These are phyloP conservation scores for Vararia minispora DNA, from an alignment of 768 basidiomycete species.

Conservation along the genomic window DNA sequence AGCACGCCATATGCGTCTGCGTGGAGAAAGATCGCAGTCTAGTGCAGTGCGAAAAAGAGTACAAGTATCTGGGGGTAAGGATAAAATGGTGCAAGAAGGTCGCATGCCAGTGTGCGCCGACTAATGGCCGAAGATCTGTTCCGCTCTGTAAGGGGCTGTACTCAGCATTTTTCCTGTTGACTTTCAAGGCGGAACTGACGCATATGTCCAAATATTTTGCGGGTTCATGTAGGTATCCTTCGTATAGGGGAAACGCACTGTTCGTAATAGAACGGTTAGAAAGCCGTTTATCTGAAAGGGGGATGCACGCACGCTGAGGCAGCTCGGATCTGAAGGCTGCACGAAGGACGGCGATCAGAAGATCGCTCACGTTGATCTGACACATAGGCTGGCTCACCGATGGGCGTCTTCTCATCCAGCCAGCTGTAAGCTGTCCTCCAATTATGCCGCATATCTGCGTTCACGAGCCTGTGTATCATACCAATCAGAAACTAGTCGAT, in stretches of 20 bases:
- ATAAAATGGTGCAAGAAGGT: too few relatives aligned
- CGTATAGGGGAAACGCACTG: conserved; percentile 10
- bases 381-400: conserved; percentile 16
- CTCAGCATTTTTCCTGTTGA: too few relatives aligned
- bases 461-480: conserved; percentile 18
- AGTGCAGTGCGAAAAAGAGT: too few relatives aligned
- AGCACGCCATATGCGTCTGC: too few relatives aligned
- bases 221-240: conserved; percentile 10
- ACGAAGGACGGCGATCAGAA: conserved; percentile 1
- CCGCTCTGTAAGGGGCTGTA: too few relatives aligned
- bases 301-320: conserved; percentile 16
- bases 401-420: conserved; percentile 20
- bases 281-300: not conserved
- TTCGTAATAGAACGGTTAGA: not conserved
- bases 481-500: not conserved
- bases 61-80: too few relatives aligned
- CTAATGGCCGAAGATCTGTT: too few relatives aligned
- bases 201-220: conserved; percentile 10
- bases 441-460: conserved; percentile 36
- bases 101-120: too few relatives aligned
- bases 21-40: too few relatives aligned
- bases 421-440: conserved; percentile 14
- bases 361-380: not conserved
- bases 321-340: conserved; percentile 23
- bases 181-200: too few relatives aligned